Evolutionary conservation across 371 early-diverging fungal genomes (phyloP).

Genomic region (Parasitella parasitica): DNA sequence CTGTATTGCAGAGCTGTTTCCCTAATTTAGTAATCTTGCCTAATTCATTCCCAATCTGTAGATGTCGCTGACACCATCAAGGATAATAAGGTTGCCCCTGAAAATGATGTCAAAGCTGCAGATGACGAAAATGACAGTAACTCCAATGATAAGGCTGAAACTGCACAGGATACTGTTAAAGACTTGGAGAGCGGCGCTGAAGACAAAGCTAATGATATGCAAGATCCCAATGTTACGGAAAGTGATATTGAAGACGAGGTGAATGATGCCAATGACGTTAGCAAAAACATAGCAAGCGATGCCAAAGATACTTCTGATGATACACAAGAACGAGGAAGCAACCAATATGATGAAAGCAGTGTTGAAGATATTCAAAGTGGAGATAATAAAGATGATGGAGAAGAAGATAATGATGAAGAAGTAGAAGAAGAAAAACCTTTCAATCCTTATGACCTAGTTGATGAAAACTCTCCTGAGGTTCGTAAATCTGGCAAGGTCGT

Average conservation of each 20-base stretch:
- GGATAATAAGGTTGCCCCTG: background rate
- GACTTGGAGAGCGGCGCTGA: background rate
- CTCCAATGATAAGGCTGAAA: background rate
- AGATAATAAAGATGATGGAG: background rate
- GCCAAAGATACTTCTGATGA: background rate
- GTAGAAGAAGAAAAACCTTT: constrained; percentile 3
- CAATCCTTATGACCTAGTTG: constrained; percentile 8
- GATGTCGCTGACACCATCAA: background rate
- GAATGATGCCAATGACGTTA: background rate
- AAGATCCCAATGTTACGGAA: background rate
- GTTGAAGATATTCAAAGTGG: background rate
- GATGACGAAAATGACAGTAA: background rate
- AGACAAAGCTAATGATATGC: background rate
- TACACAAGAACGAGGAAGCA: no score
- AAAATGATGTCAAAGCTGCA: background rate
- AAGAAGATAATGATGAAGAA: background rate
- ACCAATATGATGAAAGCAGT: background rate
- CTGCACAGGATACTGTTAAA: background rate
- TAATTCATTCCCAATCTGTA: background rate
- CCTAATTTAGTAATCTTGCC: background rate
- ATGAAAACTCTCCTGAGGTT: constrained; percentile 13
- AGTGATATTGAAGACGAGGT: background rate
- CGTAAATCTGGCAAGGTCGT: constrained; percentile 17
- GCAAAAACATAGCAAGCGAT: background rate
- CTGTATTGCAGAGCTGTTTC: background rate